phyloP scores from a whole-genome alignment of 768 basidiomycete genomes.

The Pholiota conissans region DNA sequence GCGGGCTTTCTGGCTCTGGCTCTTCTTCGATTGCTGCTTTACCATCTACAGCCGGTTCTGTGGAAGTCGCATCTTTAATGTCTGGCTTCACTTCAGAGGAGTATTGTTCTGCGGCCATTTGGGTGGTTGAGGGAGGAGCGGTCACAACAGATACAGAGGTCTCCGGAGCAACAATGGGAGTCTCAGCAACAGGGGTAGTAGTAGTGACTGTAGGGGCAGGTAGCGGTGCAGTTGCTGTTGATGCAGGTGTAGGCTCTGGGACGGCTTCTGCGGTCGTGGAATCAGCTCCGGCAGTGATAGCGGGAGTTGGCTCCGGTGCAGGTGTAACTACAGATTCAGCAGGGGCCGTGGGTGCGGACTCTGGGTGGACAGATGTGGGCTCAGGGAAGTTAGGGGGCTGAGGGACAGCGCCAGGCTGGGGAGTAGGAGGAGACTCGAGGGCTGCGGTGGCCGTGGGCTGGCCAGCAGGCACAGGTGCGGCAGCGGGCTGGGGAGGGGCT shows the following conservation, averaged over 20 bases:
- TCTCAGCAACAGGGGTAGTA: slow-evolving; percentile 6
- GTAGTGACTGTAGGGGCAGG: slow-evolving; percentile 7
- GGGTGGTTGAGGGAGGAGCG: neutral
- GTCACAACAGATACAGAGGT: neutral
- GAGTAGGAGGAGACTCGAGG: neutral
- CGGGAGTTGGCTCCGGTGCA: neutral
- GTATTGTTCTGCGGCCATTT: neutral
- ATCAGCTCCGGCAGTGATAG: neutral
- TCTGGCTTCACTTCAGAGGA: neutral
- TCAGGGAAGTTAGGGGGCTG: slow-evolving; percentile 12
- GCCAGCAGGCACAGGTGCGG: slow-evolving; percentile 3
- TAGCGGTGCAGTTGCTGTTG: slow-evolving; percentile 9
- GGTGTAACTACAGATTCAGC: slow-evolving; percentile 4
- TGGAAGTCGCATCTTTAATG: neutral
- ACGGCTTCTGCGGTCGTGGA: neutral
- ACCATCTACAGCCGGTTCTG: slow-evolving; percentile 9
- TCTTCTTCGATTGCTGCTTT: slow-evolving; percentile 9
- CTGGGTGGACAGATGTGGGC: slow-evolving; percentile 14
- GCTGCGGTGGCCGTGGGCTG: neutral
- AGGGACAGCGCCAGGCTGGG: slow-evolving; percentile 9
- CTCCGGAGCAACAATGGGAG: slow-evolving; percentile 5
- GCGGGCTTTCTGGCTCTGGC: slow-evolving; percentile 63
- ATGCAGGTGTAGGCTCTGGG: neutral
- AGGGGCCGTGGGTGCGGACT: neutral
- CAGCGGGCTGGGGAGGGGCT: slow-evolving; percentile 1